A percentile compares a stretch with the other conserved stretches of the same genome.
Evolutionary conservation across 164 flowering plant species (phyloP).

Genomic region (Annona squamosa): DNA sequence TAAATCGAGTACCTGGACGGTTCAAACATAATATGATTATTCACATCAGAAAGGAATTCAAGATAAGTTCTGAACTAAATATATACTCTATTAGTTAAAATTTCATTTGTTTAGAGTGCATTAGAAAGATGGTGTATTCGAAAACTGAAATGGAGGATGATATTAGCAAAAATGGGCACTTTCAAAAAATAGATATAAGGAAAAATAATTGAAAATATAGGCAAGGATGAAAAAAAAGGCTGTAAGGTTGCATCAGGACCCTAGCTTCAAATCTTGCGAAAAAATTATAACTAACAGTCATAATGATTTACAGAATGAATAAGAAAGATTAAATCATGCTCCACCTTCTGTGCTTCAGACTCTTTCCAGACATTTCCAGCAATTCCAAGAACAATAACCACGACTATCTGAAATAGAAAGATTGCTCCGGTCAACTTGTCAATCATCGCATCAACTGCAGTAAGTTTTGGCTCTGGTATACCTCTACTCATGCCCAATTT

Average conservation of each 20-base stretch:
- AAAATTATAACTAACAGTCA: too few species aligned
- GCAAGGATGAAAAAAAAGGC: too few species aligned
- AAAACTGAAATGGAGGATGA: too few species aligned
- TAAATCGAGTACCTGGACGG: background rate
- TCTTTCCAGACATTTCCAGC: conserved; percentile 99
- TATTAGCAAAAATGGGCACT: too few species aligned
- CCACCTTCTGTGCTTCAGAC: conserved; percentile 91
- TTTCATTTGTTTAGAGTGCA: too few species aligned
- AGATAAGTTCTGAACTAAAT: background rate
- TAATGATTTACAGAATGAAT: background rate
- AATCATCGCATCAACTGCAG: conserved; percentile 95
- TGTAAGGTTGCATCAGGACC: too few species aligned
- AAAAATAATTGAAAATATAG: too few species aligned
- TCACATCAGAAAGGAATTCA: background rate
- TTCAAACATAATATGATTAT: too few species aligned
- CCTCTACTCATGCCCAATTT: conserved; percentile 98
- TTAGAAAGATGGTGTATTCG: too few species aligned
- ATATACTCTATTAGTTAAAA: too few species aligned
- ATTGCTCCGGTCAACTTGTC: conserved; percentile 99
- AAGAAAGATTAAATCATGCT: conserved; percentile 9
- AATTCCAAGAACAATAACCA: conserved; percentile 84
- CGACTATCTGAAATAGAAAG: conserved; percentile 92
- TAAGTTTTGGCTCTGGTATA: conserved; percentile 92
- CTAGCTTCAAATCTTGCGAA: too few species aligned
- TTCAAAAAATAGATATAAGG: too few species aligned